Percentiles rank a stretch among this genome's conserved stretches.
These are phyloP conservation scores for Priceomyces fermenticarens DNA, from an alignment of 805 yeast species.

Conservation along the genomic window DNA sequence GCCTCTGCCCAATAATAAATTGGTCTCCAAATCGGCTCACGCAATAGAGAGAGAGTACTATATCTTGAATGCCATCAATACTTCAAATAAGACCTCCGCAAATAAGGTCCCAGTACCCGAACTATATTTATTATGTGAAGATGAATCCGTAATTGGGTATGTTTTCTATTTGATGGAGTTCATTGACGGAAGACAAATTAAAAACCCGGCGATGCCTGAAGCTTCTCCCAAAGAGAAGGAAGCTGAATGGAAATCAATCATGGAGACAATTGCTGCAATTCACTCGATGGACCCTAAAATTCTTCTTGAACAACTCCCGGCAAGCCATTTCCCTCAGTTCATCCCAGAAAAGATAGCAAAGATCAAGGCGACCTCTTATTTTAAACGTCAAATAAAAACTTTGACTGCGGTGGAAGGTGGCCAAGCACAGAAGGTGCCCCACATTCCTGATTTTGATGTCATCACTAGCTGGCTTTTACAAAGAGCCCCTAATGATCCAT, in stretches of 20 bases:
- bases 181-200: constrained; percentile 54
- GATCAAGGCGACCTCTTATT: constrained; percentile 32
- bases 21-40: constrained; percentile 57
- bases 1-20: constrained; percentile 48
- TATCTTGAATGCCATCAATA: constrained; percentile 40
- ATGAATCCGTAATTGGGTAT: constrained; percentile 50
- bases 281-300: constrained; percentile 47
- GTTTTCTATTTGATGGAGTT: constrained; percentile 63
- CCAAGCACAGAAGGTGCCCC: constrained; percentile 39
- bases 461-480: constrained; percentile 40
- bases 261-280: constrained; percentile 46
- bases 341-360: constrained; percentile 15
- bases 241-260: constrained; percentile 46
- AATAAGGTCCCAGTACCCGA: constrained; percentile 52
- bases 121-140: constrained; percentile 53
- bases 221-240: constrained; percentile 20
- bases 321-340: constrained; percentile 42
- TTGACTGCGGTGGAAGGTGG: constrained; percentile 39
- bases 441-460: constrained; percentile 45
- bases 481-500: constrained; percentile 48
- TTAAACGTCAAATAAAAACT: constrained; percentile 52
- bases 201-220: constrained; percentile 47
- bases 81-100: constrained; percentile 19
- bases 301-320: constrained; percentile 43
- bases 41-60: constrained; percentile 60